Percentiles rank a stretch among this genome's conserved stretches.
phyloP scores from a whole-genome alignment of 371 early-diverging fungal genomes.

The Mucor velutinosus region DNA sequence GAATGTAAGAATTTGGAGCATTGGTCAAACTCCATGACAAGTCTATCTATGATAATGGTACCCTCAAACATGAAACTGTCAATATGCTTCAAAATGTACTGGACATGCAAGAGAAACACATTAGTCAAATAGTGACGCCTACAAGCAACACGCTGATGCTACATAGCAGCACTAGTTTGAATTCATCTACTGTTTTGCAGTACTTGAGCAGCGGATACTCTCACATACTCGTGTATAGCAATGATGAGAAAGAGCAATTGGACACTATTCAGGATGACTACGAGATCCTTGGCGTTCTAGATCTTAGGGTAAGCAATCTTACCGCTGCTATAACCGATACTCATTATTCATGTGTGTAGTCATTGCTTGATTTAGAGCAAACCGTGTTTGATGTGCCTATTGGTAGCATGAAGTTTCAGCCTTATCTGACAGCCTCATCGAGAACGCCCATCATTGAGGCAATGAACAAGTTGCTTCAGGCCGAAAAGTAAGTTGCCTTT shows the following conservation, averaged over 20 bases:
- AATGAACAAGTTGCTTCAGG: neutral
- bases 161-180: constrained; percentile 1
- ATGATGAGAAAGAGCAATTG: neutral
- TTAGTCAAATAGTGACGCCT: constrained; percentile 1
- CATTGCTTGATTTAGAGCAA: neutral
- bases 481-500: constrained; percentile 1
- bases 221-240: constrained; percentile 20
- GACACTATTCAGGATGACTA: neutral
- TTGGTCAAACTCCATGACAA: constrained; percentile 71
- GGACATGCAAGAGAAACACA: constrained; percentile 59
- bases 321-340: neutral
- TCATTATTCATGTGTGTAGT: neutral
- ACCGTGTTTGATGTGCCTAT: constrained; percentile 2
- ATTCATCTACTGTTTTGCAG: neutral
- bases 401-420: constrained; percentile 13
- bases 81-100: constrained; percentile 65
- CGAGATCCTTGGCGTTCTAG: constrained; percentile 10
- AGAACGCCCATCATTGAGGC: constrained; percentile 2
- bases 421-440: constrained; percentile 14
- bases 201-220: constrained; percentile 10
- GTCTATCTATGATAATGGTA: constrained; percentile 52
- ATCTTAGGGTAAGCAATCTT: constrained; percentile 11
- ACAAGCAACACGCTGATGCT: constrained; percentile 11
- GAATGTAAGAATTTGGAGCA: constrained; percentile 65
- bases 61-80: constrained; percentile 37